phyloP scores from a whole-genome alignment of 305 asterid species.

The Fraxinus ornus region DNA sequence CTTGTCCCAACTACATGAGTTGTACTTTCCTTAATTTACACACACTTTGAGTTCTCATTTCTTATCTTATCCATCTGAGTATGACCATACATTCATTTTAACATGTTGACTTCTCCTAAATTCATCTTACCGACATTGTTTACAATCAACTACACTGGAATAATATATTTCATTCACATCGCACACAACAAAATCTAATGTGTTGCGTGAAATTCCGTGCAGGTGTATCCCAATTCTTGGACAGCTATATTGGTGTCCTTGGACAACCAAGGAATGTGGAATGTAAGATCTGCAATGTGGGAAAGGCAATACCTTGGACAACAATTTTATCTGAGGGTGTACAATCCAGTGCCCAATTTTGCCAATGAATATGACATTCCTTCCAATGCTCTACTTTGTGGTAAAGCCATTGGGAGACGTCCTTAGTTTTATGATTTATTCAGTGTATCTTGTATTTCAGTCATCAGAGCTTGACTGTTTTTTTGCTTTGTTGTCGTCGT shows the following conservation, averaged over 20 bases:
- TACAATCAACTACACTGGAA: not conserved
- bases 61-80: not conserved
- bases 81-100: not conserved
- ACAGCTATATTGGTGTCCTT: conserved; percentile 67
- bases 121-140: not conserved
- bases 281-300: conserved; percentile 88
- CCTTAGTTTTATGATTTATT: conserved; percentile 13
- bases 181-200: not conserved
- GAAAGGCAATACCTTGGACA: conserved; percentile 90
- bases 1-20: not conserved
- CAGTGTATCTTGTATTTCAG: conserved; percentile 29
- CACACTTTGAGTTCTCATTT: not conserved
- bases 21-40: not conserved
- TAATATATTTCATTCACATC: not conserved
- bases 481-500: conserved; percentile 6
- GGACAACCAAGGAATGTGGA: conserved; percentile 99
- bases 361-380: conserved; percentile 76
- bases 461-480: conserved; percentile 70
- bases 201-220: conserved; percentile 3
- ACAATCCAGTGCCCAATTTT: conserved; percentile 45
- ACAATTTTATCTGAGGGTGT: conserved; percentile 78
- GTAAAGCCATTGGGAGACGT: conserved; percentile 66
- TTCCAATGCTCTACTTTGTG: conserved; percentile 70
- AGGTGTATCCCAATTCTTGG: conserved; percentile 93
- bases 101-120: not conserved